phyloP scores from a whole-genome alignment of 1,284 basidiomycete species.

The Pseudomicrostroma phylloplanum region DNA sequence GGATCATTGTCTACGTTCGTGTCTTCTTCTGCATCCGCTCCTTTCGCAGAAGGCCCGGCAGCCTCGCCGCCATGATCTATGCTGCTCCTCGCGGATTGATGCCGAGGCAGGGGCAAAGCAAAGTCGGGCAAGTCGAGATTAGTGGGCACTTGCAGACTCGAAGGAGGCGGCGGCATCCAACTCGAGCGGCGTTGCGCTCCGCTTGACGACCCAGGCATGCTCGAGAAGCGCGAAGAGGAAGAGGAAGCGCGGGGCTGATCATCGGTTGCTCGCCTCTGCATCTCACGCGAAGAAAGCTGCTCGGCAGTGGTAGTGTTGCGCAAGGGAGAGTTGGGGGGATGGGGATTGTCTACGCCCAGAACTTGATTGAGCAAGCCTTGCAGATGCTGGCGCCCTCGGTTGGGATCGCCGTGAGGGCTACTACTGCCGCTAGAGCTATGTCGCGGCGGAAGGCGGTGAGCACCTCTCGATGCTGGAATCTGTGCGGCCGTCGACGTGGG shows the following conservation, averaged over 20 bases:
- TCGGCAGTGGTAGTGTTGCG: too few relatives aligned
- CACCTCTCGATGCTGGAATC: too few relatives aligned
- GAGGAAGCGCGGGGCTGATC: not conserved
- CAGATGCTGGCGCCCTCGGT: not conserved
- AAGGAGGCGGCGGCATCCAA: not conserved
- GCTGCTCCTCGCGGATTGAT: not conserved
- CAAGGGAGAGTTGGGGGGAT: too few relatives aligned
- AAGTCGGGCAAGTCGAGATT: not conserved
- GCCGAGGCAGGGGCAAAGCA: not conserved
- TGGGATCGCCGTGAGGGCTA: not conserved
- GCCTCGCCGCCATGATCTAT: not conserved
- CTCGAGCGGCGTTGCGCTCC: constrained; percentile 17
- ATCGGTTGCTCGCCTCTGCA: not conserved
- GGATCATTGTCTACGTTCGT: not conserved
- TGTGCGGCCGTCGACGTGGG: not conserved
- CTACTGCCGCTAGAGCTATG: too few relatives aligned
- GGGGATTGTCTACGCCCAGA: not conserved
- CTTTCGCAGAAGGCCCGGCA: not conserved
- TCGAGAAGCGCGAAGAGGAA: not conserved
- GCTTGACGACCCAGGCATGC: not conserved
- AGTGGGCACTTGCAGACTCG: not conserved
- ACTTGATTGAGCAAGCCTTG: not conserved
- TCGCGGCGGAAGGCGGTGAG: too few relatives aligned
- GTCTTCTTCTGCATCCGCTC: not conserved
- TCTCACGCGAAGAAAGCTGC: not conserved